A percentile compares a stretch with the other conserved stretches of the same genome.
phyloP scores from a whole-genome alignment of 345 rosid species.

The Gossypium stocksii region DNA sequence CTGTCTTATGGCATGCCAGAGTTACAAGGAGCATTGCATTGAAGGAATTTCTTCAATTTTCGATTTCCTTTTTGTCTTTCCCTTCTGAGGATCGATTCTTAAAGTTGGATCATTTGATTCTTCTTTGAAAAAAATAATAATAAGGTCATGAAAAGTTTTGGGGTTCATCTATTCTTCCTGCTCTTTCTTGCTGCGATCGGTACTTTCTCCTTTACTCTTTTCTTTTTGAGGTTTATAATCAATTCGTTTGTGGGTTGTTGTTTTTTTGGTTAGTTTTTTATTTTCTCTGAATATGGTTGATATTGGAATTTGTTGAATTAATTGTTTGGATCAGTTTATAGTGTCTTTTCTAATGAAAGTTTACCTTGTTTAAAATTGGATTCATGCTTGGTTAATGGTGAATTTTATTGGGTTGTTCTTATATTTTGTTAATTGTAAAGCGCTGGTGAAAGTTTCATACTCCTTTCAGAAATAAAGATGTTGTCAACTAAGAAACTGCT shows the following conservation, averaged over 20 bases:
- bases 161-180: constrained; percentile 30
- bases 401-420: neutral
- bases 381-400: neutral
- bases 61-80: neutral
- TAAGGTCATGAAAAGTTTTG: constrained; percentile 37
- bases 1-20: constrained; percentile 29
- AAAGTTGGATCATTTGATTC: constrained; percentile 23
- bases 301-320: constrained; percentile 5
- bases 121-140: neutral
- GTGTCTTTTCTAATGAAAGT: neutral
- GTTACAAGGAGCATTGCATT: constrained; percentile 21
- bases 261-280: neutral
- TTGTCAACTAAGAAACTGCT: constrained; percentile 2
- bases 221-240: neutral
- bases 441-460: neutral
- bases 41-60: constrained; percentile 14
- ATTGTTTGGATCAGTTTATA: constrained; percentile 15
- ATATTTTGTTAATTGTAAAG: constrained; percentile 2
- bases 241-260: neutral
- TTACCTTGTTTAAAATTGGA: constrained; percentile 12
- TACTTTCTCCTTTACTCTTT: constrained; percentile 32
- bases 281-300: constrained; percentile 18
- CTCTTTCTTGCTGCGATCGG: constrained; percentile 46
- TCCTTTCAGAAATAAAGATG: neutral
- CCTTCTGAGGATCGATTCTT: constrained; percentile 12